Evolutionary conservation across 208 protist species (phyloP).

Genomic region (Phytomonas sp.): DNA sequence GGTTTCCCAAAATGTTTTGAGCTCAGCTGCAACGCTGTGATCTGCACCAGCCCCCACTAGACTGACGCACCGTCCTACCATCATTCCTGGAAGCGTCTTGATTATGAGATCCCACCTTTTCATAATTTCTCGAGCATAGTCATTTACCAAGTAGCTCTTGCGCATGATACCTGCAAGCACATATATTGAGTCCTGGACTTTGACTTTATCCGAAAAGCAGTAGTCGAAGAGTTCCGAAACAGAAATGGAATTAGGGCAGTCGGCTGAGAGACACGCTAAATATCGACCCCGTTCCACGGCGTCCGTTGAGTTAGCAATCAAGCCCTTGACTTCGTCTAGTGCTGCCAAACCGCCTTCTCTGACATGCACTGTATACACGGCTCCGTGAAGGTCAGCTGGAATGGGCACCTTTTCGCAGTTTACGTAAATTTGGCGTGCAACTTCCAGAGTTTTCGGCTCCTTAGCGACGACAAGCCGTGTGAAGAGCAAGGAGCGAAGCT

Average conservation of each 20-base stretch:
- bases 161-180: conserved; percentile 36
- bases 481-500: conserved; percentile 42
- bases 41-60: conserved; percentile 35
- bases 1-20: conserved; percentile 38
- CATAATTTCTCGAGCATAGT: conserved; percentile 38
- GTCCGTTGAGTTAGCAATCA: conserved; percentile 28
- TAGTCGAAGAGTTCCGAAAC: conserved; percentile 51
- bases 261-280: conserved; percentile 36
- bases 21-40: conserved; percentile 17
- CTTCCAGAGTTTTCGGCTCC: conserved; percentile 21
- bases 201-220: conserved; percentile 55
- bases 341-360: conserved; percentile 25
- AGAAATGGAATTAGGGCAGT: conserved; percentile 17
- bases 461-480: conserved; percentile 25
- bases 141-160: conserved; percentile 13
- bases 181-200: conserved; percentile 45
- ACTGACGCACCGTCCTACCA: conserved; percentile 43
- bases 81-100: conserved; percentile 38
- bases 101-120: conserved; percentile 26
- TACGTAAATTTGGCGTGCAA: conserved; percentile 31
- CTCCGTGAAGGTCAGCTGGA: conserved; percentile 31
- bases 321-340: conserved; percentile 37
- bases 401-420: conserved; percentile 31
- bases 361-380: conserved; percentile 36
- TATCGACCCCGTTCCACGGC: conserved; percentile 45